Evolutionary conservation across 2,329 filamentous ascomycete species (phyloP), one percentile per base, ranked within the genome.

Genomic region (Trichoderma aggressivum): DNA sequence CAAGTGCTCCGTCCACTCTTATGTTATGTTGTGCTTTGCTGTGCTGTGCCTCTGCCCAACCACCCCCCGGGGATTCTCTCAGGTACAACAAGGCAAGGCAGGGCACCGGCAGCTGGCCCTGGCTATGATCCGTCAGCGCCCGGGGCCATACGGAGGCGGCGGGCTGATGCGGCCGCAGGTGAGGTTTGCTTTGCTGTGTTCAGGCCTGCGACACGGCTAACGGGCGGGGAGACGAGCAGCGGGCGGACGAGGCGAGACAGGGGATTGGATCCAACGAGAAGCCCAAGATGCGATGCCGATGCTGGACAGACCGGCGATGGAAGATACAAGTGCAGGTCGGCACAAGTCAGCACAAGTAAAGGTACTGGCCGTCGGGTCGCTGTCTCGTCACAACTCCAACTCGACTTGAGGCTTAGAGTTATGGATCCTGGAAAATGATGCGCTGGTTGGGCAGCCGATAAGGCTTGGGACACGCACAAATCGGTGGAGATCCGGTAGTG

Each of bases 31-130:
- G 43, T n/a, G 34, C 12, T 12, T 7, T 14, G 34, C 56, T 14
- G 50, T 55, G 50, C 60, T 65, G 63, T 50, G 16, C 65, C 70
- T 62, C 59, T 39, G 55, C 66, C 66, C 66, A 69, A 69, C 66
- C 55, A 50, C 39, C 39, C 39, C 66, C 66, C 28, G 56, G 39
- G 43, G 56, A 11, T 24, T 62, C 53, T 62, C 32, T 62, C 67
- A 34, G 53, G 70, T 66, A 68, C 70, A 58, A 70, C 39, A 60
- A 70, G 50, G 64, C 39, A 60, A 70, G 50, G 64, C 66, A 69
- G 70, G 65, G 70, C 70, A 63, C 70, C 60, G 66, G 62, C 65
- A 55, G 67, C 67, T 68, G 58, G 71, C 67, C 71, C 67, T 71
- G 47, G 71, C 68, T 72, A 65, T 60, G 53, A 58, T 67, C 62